Evolutionary conservation across 345 rosid genomes (phyloP).

Genomic region (Camelina neglecta): DNA sequence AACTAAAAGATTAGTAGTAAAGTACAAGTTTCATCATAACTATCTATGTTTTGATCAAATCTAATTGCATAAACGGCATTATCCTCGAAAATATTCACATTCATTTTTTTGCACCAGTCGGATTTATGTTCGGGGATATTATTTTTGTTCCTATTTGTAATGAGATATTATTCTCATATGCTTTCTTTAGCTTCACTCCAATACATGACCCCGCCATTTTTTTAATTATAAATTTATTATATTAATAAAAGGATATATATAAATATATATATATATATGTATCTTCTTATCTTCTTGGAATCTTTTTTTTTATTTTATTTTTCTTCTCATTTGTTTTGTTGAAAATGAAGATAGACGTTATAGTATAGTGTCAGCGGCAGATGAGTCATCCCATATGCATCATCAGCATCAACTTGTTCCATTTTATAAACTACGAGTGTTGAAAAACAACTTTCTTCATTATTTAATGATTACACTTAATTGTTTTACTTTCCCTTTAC

Average conservation of each 20-base stretch:
- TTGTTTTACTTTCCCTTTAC: background rate
- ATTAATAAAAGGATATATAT: background rate
- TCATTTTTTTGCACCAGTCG: background rate
- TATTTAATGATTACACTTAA: background rate
- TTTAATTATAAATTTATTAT: background rate
- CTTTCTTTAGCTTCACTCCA: constrained; percentile 34
- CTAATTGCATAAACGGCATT: background rate
- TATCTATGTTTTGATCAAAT: background rate
- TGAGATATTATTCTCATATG: constrained; percentile 12
- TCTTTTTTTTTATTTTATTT: background rate
- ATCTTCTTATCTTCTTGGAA: constrained; percentile 36
- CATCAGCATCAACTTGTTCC: constrained; percentile 23
- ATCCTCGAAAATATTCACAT: background rate
- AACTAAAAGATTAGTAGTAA: background rate
- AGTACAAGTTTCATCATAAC: background rate
- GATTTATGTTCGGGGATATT: background rate
- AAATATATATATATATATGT: background rate
- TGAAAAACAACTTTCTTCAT: background rate
- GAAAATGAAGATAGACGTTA: background rate
- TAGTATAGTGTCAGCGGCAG: background rate
- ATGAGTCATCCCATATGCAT: constrained; percentile 33
- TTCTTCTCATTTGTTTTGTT: background rate
- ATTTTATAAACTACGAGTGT: background rate
- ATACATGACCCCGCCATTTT: constrained; percentile 15
- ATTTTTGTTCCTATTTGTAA: background rate